phyloP scores from a whole-genome alignment of 257 asterid genomes.

The Hygrophila difformis region DNA sequence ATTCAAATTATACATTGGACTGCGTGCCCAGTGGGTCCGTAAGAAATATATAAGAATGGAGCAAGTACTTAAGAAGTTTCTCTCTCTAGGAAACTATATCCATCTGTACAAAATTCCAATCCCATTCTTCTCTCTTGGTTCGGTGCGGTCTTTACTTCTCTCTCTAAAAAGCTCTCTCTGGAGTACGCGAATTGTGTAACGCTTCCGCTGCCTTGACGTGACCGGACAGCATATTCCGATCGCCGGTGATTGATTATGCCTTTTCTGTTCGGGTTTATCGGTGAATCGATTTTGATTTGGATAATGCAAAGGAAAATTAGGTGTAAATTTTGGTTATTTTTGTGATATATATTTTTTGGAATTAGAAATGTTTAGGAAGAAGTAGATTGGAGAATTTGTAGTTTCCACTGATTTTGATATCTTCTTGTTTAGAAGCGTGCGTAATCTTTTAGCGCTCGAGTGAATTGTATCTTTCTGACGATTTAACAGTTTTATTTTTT shows the following conservation, averaged over 20 bases:
- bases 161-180: conserved; percentile 14
- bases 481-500: neutral
- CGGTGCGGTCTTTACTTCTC: conserved; percentile 15
- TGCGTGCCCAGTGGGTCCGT: no score
- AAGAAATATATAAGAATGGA: no score
- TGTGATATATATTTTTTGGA: neutral
- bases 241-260: conserved; percentile 16
- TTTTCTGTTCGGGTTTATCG: neutral
- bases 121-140: conserved; percentile 8
- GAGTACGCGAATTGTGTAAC: conserved; percentile 11
- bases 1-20: no score
- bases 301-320: neutral
- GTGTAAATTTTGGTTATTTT: neutral
- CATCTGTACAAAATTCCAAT: conserved; percentile 15
- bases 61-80: no score
- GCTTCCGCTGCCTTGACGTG: conserved; percentile 16
- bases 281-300: conserved; percentile 13
- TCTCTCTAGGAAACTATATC: conserved; percentile 24
- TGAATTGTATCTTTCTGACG: neutral
- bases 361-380: neutral
- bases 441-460: neutral
- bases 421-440: neutral
- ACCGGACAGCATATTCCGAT: conserved; percentile 13
- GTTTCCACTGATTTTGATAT: neutral
- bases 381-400: conserved; percentile 10